Percentiles rank a stretch among this genome's conserved stretches.
Evolutionary conservation across 352 stramenopile species (phyloP).

Genomic region (Blastocystis sp.): DNA sequence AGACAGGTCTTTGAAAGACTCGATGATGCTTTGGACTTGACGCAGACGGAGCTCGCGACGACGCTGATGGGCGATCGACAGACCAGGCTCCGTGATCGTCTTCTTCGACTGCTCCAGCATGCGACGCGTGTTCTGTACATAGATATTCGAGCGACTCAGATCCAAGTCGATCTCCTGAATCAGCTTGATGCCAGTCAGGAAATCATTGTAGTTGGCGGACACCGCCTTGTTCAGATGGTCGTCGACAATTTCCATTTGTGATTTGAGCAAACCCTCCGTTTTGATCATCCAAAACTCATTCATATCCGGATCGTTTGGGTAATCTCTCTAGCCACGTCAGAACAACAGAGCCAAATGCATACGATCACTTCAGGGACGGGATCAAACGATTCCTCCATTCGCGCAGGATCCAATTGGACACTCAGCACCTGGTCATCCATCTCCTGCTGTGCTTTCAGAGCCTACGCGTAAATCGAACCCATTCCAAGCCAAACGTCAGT

Average conservation of each 20-base stretch:
- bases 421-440: slow-evolving; percentile 56
- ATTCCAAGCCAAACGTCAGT: not conserved
- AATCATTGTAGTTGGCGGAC: slow-evolving; percentile 62
- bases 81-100: slow-evolving; percentile 8
- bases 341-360: not conserved
- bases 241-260: slow-evolving; percentile 60
- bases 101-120: slow-evolving; percentile 47
- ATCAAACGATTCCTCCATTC: slow-evolving; percentile 55
- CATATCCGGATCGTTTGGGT: slow-evolving; percentile 58
- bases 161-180: slow-evolving; percentile 63
- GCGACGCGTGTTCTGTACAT: slow-evolving; percentile 31
- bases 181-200: slow-evolving; percentile 56
- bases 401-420: slow-evolving; percentile 46
- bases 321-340: slow-evolving; percentile 26
- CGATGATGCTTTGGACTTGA: slow-evolving; percentile 56
- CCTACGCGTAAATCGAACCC: not conserved
- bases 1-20: slow-evolving; percentile 6
- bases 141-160: slow-evolving; percentile 58
- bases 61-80: slow-evolving; percentile 43
- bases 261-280: slow-evolving; percentile 49
- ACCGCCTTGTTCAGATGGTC: slow-evolving; percentile 52
- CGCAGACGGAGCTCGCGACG: slow-evolving; percentile 11
- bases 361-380: slow-evolving; percentile 60
- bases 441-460: slow-evolving; percentile 52
- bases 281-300: slow-evolving; percentile 62